Evolutionary conservation across 2,329 filamentous ascomycete species (phyloP), one percentile per base, ranked within the genome.

Genomic region (Ophioceras dolichostomum): DNA sequence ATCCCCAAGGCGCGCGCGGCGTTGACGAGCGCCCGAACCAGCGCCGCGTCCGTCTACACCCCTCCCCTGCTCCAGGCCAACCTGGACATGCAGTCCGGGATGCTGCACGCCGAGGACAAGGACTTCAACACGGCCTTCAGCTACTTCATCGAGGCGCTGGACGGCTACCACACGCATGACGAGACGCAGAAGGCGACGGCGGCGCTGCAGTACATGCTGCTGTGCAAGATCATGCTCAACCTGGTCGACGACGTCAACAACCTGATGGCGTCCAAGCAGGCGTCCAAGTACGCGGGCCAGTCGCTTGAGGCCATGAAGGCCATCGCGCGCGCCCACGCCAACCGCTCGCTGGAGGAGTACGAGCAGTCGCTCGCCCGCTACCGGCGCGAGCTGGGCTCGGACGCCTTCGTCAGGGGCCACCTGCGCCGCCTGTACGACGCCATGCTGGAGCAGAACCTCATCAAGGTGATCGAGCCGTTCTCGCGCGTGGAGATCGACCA

Each of bases 191-290:
- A 88, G 62, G 91, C 93, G n/a, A 93, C 89, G n/a, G 85, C 89
- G 10, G 87, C 91, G 10, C 70, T 98, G 47, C 91, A 98, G 68
- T 98, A 98, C 70, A 98, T 98, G 91, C 76, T 98, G 38, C 79
- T 98, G 26, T 96, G 91, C 78, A 98, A 98, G 70, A 91, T 98
- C 60, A 98, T 98, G 93, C 73, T 98, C 49, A 98, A 98, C 64
- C 72, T 93, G 29, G 86, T 79, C 47, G 88, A 96, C 67, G 93
- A 98, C 59, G 89, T 98, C 58, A 94, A 89, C 64, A 78, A 83
- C 55, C 76, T 98, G 48, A 86, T 98, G 77, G 77, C 83, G 21
- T 93, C 86, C 38, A 98, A 98, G 73, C 88, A 95, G 60, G 91
- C 93, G 28, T 77, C 93, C 55, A 91, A 93, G 63, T 96, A 98